Percentiles rank a stretch among this genome's conserved stretches.
These are phyloP conservation scores for Hypoxylon rubiginosum DNA, from an alignment of 2,329 filamentous ascomycete genomes.

Conservation along the genomic window DNA sequence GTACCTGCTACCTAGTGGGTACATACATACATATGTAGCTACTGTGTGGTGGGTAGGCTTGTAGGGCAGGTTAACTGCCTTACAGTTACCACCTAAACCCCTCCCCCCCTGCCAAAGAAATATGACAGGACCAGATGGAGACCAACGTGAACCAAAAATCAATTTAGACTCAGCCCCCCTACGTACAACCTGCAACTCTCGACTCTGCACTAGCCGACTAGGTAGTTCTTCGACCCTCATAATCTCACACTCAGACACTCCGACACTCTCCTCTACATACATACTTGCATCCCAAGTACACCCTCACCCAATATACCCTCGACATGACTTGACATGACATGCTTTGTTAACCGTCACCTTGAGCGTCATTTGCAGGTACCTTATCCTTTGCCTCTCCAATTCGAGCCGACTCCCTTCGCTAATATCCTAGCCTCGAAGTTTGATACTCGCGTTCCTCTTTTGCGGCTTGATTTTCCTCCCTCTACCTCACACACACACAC, in stretches of 20 bases:
- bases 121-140: conserved; percentile 36
- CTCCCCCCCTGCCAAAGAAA: conserved; percentile 21
- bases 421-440: background rate
- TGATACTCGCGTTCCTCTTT: conserved; percentile 24
- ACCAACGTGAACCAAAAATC: conserved; percentile 35
- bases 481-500: conserved; percentile 1
- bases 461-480: conserved; percentile 10
- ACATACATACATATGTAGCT: too few relatives aligned
- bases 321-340: background rate
- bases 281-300: background rate
- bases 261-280: too few relatives aligned
- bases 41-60: too few relatives aligned
- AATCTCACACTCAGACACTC: conserved; percentile 13
- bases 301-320: background rate
- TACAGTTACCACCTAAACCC: background rate
- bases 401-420: conserved; percentile 14
- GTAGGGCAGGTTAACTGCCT: background rate
- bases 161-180: conserved; percentile 38
- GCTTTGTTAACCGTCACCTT: background rate
- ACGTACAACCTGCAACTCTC: conserved; percentile 25
- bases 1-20: too few relatives aligned
- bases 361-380: background rate
- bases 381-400: background rate
- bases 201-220: background rate
- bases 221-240: conserved; percentile 32